Conservation (phyloP, 2,329 filamentous ascomycete species). For the Penicillium griseofulvum region DNA sequence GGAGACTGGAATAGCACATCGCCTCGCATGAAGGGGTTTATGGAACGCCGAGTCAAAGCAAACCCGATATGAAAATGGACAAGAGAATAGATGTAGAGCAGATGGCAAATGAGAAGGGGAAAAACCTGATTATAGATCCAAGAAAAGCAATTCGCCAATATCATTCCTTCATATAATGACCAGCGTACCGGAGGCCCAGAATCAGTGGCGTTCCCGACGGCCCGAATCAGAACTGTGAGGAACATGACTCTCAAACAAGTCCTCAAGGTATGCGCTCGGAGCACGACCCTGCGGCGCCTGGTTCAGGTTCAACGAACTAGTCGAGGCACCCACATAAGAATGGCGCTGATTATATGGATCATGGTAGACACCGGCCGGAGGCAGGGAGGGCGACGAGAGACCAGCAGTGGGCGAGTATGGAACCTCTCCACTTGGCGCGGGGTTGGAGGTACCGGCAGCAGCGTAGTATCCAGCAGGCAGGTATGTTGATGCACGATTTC, state of each 20-base stretch:
- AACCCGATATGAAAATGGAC: neutral
- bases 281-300: conserved; percentile 67
- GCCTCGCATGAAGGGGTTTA: neutral
- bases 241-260: conserved; percentile 74
- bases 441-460: conserved; percentile 60
- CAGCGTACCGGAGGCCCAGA: neutral
- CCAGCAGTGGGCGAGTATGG: conserved; percentile 56
- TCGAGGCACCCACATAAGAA: conserved; percentile 35
- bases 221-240: conserved; percentile 17
- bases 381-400: conserved; percentile 54
- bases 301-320: conserved; percentile 65
- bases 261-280: conserved; percentile 86
- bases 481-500: conserved; percentile 70
- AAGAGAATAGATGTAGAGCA: neutral
- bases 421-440: conserved; percentile 38
- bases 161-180: conserved; percentile 2
- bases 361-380: conserved; percentile 44
- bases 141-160: neutral
- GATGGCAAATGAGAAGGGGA: neutral
- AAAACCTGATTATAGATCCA: neutral
- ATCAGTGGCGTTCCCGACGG: conserved; percentile 1
- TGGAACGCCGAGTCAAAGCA: neutral
- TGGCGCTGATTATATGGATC: conserved; percentile 26
- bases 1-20: neutral
- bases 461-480: conserved; percentile 91